Evolutionary conservation across 441 rosid species (phyloP), one percentile per base, ranked within the genome.

Genomic region (Populus hybrid): DNA sequence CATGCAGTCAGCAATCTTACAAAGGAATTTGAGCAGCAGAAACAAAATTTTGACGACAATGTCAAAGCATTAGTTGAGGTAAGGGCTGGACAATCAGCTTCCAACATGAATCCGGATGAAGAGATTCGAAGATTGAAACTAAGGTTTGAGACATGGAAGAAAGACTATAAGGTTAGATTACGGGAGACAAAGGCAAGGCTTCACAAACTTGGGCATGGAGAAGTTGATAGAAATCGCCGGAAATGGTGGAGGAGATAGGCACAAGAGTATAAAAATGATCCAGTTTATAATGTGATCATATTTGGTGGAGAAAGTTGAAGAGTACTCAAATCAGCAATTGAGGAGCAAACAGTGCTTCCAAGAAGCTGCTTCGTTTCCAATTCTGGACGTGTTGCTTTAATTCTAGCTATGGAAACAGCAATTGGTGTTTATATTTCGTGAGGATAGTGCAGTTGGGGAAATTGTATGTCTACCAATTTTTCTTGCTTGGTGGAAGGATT

Each of bases 241-340:
- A 94, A 81, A 80, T 96, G 99, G 99, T 96, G 98, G 99, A 97
- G 84, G 89, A 85, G 87, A 79, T 87, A 69, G 86, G 92, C 64
- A 50, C 84, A 21, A 77, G 76, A 84, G 78, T 69, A 16, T 50
- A 34, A 16, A 64, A 71, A 76, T 35, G 68, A 70, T 74, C 21
- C 21, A n/a, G 46, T 32, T 54, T 73, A 40, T 73, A 69, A 54
- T 5, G 69, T 32, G 69, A 70, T 71, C 26, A 38, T 65, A 64
- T 63, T 10, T 59, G 46, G 14, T 7, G 23, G 46, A 38, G 46
- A 38, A 38, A 38, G 46, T 38, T 38, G 46, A 38, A 46, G 57
- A 50, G 57, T 14, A 14, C 57, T 46, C 57, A 46, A 50, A 50
- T 6, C 57, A 46, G 57, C 57, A 46, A 50, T 50, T 50, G 6